Evolutionary conservation across 768 basidiomycete genomes (phyloP).

Genomic region (Lentinula aciculospora): DNA sequence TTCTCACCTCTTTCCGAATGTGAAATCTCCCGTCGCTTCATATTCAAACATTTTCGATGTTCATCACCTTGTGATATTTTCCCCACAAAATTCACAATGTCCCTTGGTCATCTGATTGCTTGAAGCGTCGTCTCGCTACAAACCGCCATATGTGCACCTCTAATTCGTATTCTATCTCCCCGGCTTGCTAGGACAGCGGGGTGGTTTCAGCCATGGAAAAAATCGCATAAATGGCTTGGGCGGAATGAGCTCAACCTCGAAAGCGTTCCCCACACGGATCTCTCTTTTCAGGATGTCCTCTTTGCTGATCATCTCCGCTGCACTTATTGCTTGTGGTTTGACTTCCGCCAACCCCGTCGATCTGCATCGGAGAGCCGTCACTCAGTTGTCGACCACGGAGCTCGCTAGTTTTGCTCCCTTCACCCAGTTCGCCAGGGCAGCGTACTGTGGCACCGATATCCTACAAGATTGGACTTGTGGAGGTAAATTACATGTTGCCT

Average conservation of each 20-base stretch:
- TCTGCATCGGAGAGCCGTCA: conserved; percentile 10
- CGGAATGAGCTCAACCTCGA: not conserved
- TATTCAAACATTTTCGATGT: not conserved
- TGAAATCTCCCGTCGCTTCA: too few species aligned
- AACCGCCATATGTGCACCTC: not conserved
- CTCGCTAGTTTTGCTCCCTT: conserved; percentile 28
- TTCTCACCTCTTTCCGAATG: too few species aligned
- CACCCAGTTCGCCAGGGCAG: conserved; percentile 37
- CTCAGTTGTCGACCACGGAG: conserved; percentile 13
- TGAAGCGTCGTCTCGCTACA: not conserved
- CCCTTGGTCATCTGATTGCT: not conserved
- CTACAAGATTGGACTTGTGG: conserved; percentile 34
- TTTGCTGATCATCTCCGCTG: not conserved
- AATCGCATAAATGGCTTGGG: not conserved
- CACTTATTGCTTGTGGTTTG: not conserved
- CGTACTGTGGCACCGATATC: conserved; percentile 33
- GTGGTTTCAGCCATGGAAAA: not conserved
- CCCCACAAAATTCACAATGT: not conserved
- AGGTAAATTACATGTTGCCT: conserved; percentile 9
- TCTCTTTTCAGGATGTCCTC: not conserved
- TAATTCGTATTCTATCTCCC: too few species aligned
- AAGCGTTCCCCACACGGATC: not conserved
- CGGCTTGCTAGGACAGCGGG: not conserved
- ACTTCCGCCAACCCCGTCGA: not conserved
- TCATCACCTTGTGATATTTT: not conserved